Base-by-base conservation (phyloP, 1,139 yeast genomes). In the Kodamaea arcana region DNA sequence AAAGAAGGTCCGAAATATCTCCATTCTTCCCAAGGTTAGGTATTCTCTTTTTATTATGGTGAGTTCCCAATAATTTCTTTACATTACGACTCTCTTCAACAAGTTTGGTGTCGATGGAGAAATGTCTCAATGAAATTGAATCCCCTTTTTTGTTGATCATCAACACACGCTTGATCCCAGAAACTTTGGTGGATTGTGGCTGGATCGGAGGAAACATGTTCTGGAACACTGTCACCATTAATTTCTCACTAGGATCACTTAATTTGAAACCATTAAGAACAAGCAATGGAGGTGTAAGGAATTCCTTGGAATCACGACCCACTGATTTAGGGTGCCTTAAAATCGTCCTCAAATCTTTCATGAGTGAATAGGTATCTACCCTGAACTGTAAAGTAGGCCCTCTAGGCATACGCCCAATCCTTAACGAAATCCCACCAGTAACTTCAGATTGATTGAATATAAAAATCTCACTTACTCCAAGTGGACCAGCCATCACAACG, bases 401-500 rank as follows among this genome's bases (percentile, higher is more conserved):
- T 43, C 90, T 72, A 23, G 98, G 97, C 65, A 92, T 77, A 50
- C 87, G 77, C 2, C 94, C 90, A 34, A 94, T 63, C 52, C 97
- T 75, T 46, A 94, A 66, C 32, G 92, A 82, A 9, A 94, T 81
- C 41, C 80, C 81, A 6, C 97, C 97, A 2, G 83, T 68, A 29
- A 72, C 74, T 47, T 78, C 82, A 29, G 87, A 77, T 54, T 87
- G 95, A 44, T 90, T 83, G 64, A 92, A 88, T 17, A 92, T 69
- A 62, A 92, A 78, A 54, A 94, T 61, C 58, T 92, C 96, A 7
- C 92, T 73, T 11, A 94, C 96, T 24, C 96, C 95, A 34, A 92
- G 69, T 7, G 98, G 97, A 4, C 98, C 98, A 25, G 97, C 88
- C 97, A 92, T 90, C 15, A 88, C 95, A 14, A 90, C 75, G 51